Evolutionary conservation across 768 basidiomycete species (phyloP).

Genomic region (Psilocybe azurescens): DNA sequence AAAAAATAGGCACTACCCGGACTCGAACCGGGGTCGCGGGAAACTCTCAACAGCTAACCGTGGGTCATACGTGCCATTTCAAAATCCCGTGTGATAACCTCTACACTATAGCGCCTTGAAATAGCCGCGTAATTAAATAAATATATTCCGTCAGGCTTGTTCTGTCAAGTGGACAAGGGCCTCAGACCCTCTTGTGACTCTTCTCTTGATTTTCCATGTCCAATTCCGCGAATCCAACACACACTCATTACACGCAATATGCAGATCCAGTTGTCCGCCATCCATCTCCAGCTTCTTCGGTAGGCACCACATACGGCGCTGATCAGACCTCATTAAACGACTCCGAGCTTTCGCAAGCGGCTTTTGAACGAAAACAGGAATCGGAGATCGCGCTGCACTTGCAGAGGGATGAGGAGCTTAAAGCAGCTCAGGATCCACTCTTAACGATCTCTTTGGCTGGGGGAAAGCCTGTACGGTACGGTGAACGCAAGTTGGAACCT

Average conservation of each 20-base stretch:
- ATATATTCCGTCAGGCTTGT: too few relatives aligned
- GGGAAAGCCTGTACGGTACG: conserved; percentile 18
- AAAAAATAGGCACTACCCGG: conserved; percentile 32
- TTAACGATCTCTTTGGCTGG: conserved; percentile 29
- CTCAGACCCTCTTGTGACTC: not conserved
- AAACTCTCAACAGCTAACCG: conserved; percentile 5
- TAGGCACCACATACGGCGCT: conserved; percentile 49
- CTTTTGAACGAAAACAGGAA: conserved; percentile 49
- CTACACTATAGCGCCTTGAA: conserved; percentile 34
- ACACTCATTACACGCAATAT: conserved; percentile 46
- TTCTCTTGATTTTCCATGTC: not conserved
- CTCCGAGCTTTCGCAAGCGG: conserved; percentile 43
- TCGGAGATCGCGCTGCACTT: conserved; percentile 41
- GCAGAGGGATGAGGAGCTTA: conserved; percentile 44
- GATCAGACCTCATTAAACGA: conserved; percentile 55
- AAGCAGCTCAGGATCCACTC: conserved; percentile 44
- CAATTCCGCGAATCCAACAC: conserved; percentile 19
- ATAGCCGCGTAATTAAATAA: too few relatives aligned
- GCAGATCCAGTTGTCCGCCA: conserved; percentile 52
- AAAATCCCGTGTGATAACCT: conserved; percentile 38
- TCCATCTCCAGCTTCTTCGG: conserved; percentile 57
- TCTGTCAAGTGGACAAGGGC: not conserved
- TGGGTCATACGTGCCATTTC: conserved; percentile 7
- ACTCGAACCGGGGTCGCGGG: conserved; percentile 38
- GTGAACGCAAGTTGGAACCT: conserved; percentile 26